Conservation (phyloP, 495 filamentous ascomycete genomes). For the Podospora fimiseda region DNA sequence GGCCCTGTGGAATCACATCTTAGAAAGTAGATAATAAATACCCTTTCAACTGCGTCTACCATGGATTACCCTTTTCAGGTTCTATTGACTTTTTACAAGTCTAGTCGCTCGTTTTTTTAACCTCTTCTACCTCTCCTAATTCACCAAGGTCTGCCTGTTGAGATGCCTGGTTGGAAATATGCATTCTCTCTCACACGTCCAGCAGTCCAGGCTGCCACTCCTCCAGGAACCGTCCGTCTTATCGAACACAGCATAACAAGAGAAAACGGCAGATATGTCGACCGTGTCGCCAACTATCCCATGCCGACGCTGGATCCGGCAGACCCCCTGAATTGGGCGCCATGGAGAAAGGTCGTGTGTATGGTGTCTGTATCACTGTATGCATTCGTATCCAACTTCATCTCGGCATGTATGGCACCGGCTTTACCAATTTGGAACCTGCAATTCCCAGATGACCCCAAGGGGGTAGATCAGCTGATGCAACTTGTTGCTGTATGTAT, state of each 20-base stretch:
- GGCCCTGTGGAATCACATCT: no score
- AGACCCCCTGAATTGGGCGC: slow-evolving; percentile 29
- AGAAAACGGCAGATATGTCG: slow-evolving; percentile 12
- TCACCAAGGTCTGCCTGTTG: not conserved
- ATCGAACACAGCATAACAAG: slow-evolving; percentile 17
- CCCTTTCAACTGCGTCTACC: no score
- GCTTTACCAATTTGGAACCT: slow-evolving; percentile 25
- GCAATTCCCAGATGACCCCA: slow-evolving; percentile 15
- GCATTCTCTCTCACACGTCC: slow-evolving; percentile 23
- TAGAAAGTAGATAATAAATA: no score
- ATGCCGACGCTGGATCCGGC: slow-evolving; percentile 22
- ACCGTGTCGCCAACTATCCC: slow-evolving; percentile 18
- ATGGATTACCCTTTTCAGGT: no score
- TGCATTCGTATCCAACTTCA: slow-evolving; percentile 26
- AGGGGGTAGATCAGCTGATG: slow-evolving; percentile 15
- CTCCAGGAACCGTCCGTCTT: slow-evolving; percentile 25
- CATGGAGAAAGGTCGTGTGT: slow-evolving; percentile 22
- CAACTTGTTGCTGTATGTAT: slow-evolving; percentile 19
- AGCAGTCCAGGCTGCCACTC: slow-evolving; percentile 23
- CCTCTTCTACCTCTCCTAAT: no score
- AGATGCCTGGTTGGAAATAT: slow-evolving; percentile 25
- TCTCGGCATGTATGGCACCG: slow-evolving; percentile 20
- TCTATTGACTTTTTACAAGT: not conserved
- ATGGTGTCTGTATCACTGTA: slow-evolving; percentile 20
- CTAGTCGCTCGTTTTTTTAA: not conserved